A percentile compares a stretch with the other conserved stretches of the same genome.
Conservation (phyloP, 2,329 filamentous ascomycete genomes). For the Gremmenia infestans region DNA sequence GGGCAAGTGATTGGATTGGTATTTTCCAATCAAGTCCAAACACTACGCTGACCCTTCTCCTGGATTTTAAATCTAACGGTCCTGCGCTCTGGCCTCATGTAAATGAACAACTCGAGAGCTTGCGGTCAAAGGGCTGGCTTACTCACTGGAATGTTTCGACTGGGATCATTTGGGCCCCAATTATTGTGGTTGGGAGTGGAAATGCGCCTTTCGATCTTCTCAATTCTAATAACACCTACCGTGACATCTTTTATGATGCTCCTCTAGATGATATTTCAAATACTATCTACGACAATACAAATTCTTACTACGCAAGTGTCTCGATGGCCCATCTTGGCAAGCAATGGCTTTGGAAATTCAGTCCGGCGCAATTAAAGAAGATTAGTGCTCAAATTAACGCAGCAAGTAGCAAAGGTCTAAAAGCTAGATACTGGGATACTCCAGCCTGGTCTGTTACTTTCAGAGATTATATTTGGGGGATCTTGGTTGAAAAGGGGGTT, state of each 20-base stretch:
- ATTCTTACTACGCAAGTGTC: conserved; percentile 60
- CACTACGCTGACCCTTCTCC: conserved; percentile 54
- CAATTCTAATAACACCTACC: conserved; percentile 42
- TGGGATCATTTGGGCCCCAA: conserved; percentile 44
- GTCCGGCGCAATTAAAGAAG: conserved; percentile 35
- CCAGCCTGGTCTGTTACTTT: conserved; percentile 48
- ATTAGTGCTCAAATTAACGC: conserved; percentile 39
- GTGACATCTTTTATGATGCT: conserved; percentile 62
- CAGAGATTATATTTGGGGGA: conserved; percentile 49
- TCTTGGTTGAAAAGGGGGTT: conserved; percentile 46
- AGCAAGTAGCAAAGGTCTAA: conserved; percentile 45
- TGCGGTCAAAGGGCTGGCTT: conserved; percentile 51
- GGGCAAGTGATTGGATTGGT: conserved; percentile 36
- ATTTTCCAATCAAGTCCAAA: conserved; percentile 47
- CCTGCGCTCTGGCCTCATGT: conserved; percentile 45
- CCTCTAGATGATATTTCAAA: conserved; percentile 39
- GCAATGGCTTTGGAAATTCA: conserved; percentile 43
- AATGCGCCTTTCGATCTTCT: conserved; percentile 52
- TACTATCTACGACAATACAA: conserved; percentile 41
- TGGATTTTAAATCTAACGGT: conserved; percentile 61
- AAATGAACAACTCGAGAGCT: conserved; percentile 48
- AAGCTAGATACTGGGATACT: conserved; percentile 53
- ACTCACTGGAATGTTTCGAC: conserved; percentile 42
- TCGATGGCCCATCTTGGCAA: conserved; percentile 39
- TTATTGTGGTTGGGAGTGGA: conserved; percentile 65